Percentiles rank a stretch among this genome's conserved stretches.
These are phyloP conservation scores for Rosa lucieae DNA, from an alignment of 306 rosid species.

Conservation along the genomic window DNA sequence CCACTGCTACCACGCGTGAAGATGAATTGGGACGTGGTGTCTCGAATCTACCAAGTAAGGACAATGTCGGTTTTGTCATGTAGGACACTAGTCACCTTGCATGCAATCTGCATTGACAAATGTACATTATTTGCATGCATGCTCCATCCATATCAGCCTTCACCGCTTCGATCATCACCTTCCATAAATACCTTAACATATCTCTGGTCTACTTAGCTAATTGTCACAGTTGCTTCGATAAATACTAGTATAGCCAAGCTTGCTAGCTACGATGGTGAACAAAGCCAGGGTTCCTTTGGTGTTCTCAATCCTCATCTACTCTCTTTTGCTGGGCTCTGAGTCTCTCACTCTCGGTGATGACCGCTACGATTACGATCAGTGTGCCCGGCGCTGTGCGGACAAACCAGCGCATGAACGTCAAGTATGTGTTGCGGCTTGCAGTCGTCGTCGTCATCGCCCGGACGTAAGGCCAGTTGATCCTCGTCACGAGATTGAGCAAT, in stretches of 20 bases:
- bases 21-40: neutral
- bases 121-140: neutral
- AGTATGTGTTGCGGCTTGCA: neutral
- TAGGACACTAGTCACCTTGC: neutral
- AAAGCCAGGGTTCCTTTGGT: neutral
- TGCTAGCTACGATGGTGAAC: neutral
- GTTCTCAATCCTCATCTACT: neutral
- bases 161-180: neutral
- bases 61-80: constrained; percentile 23
- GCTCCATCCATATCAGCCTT: neutral
- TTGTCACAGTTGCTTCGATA: neutral
- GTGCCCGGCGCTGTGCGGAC: neutral
- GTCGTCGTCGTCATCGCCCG: neutral
- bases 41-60: neutral
- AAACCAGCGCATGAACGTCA: constrained; percentile 4
- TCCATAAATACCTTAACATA: neutral
- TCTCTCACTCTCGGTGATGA: constrained; percentile 1
- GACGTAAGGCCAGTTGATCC: neutral
- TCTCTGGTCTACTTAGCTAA: neutral
- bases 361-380: neutral
- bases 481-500: neutral
- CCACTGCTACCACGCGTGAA: too few relatives aligned
- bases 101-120: constrained; percentile 9
- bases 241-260: neutral
- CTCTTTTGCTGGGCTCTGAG: neutral